Conservation (phyloP, 1,139 yeast species). For the Hansenula anomala region DNA sequence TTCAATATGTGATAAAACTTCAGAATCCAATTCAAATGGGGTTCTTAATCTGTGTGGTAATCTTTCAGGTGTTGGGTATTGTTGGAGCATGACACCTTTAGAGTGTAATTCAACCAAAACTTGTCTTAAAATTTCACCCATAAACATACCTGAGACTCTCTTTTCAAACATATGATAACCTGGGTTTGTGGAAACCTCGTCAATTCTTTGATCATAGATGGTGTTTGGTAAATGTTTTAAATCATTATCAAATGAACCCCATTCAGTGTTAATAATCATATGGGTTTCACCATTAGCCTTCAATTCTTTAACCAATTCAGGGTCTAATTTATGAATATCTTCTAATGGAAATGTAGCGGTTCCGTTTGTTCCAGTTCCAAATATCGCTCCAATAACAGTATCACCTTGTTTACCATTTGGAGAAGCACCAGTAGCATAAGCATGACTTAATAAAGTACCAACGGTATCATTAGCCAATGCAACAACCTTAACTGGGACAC, state of each 20-base stretch:
- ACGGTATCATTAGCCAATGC: constrained; percentile 95
- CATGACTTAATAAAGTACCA: constrained; percentile 84
- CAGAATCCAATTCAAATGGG: constrained; percentile 79
- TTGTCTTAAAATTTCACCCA: constrained; percentile 83
- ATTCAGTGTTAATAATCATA: constrained; percentile 92
- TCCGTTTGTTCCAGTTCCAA: constrained; percentile 97
- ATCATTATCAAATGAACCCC: constrained; percentile 94
- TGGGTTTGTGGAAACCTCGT: constrained; percentile 69
- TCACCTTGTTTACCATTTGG: constrained; percentile 57
- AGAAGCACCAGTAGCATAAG: constrained; percentile 52
- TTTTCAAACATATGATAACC: constrained; percentile 91
- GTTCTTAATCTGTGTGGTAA: constrained; percentile 64
- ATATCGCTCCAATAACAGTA: constrained; percentile 82
- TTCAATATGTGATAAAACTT: constrained; percentile 76
- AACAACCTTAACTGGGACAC: constrained; percentile 66
- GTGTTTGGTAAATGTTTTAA: constrained; percentile 69
- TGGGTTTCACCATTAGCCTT: constrained; percentile 46
- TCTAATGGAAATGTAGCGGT: constrained; percentile 78
- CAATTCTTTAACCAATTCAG: constrained; percentile 35
- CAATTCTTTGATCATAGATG: constrained; percentile 66
- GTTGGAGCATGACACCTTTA: constrained; percentile 50
- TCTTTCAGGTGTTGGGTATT: constrained; percentile 45
- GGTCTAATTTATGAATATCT: constrained; percentile 62
- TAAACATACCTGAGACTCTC: constrained; percentile 89
- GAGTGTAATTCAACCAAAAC: constrained; percentile 62